Base-by-base conservation (phyloP, 257 asterid genomes). In the Vinca minor region DNA sequence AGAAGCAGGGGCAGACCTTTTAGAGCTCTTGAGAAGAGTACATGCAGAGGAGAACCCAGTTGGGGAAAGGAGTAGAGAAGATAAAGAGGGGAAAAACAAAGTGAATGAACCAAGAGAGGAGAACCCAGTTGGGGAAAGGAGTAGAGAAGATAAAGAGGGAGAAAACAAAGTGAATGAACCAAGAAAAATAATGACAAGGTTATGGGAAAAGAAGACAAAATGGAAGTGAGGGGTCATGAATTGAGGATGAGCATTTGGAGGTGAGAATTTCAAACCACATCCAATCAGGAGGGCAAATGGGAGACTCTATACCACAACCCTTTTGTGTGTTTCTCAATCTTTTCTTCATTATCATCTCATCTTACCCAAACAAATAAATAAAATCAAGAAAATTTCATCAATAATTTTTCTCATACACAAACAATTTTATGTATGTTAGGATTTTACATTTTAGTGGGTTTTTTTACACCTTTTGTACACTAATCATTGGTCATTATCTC, bases 211-310 rank as follows among this genome's bases (percentile, higher is more conserved):
- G n/a, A n/a, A n/a, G n/a, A n/a, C n/a, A n/a, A n/a, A n/a, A n/a
- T n/a, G n/a, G n/a, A n/a, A n/a, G n/a, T n/a, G n/a, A n/a, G n/a
- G n/a, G n/a, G n/a, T n/a, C n/a, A n/a, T n/a, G n/a, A n/a, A n/a
- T n/a, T n/a, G 81, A 71, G 83, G 96, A 86, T 86, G 78, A 69
- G 84, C 38, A 68, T 83, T 79, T 75, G 87, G 91, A 78, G 87
- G 87, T 79, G 69, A 65, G 81, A 64, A 81, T 78, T 85, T 25
- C 46, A 84, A 78, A 76, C 84, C 91, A 76, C 75, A 89, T 83
- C 95, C 86, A 67, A 77, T 83, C 64, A n/a, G 63, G n/a, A n/a
- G 36, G 71, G 79, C 78, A 77, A 81, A 70, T 74, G 81, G 75
- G 69, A 64, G 78, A 70, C 66, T 82, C 83, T 77, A 75, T 54